Evolutionary conservation across 139 green algal genomes (phyloP).

Genomic region (Coelastrella sp.): DNA sequence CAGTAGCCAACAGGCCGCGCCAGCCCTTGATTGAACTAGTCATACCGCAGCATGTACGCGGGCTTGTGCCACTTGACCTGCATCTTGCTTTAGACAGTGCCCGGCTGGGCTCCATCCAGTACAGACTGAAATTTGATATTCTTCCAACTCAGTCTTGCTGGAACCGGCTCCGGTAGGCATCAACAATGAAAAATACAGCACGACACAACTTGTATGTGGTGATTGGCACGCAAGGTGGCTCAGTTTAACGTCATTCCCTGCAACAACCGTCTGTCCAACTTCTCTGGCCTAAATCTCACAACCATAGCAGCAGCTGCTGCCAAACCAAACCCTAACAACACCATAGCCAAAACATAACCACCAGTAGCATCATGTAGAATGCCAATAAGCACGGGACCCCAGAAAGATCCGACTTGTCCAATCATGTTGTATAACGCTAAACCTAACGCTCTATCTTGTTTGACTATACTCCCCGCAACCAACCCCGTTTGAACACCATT

Average conservation of each 20-base stretch:
- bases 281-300: conserved; percentile 9
- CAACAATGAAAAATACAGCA: too few relatives aligned
- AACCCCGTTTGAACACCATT: conserved; percentile 35
- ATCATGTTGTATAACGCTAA: conserved; percentile 41
- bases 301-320: conserved; percentile 37
- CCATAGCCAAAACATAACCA: conserved; percentile 13
- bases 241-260: background rate
- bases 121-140: too few relatives aligned
- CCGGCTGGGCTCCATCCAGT: too few relatives aligned
- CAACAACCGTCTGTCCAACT: background rate
- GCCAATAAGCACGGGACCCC: conserved; percentile 10
- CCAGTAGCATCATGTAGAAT: conserved; percentile 7
- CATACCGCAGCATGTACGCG: too few relatives aligned
- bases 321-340: conserved; percentile 3
- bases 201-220: too few relatives aligned
- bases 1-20: background rate
- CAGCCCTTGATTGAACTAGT: too few relatives aligned
- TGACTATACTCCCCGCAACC: background rate
- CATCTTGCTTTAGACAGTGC: too few relatives aligned
- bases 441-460: conserved; percentile 13
- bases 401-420: background rate
- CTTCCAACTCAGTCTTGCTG: too few relatives aligned
- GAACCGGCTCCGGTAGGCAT: too few relatives aligned
- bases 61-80: too few relatives aligned
- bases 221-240: background rate